Conservation (phyloP, 2,329 filamentous ascomycete genomes). For the Myotisia sp. region DNA sequence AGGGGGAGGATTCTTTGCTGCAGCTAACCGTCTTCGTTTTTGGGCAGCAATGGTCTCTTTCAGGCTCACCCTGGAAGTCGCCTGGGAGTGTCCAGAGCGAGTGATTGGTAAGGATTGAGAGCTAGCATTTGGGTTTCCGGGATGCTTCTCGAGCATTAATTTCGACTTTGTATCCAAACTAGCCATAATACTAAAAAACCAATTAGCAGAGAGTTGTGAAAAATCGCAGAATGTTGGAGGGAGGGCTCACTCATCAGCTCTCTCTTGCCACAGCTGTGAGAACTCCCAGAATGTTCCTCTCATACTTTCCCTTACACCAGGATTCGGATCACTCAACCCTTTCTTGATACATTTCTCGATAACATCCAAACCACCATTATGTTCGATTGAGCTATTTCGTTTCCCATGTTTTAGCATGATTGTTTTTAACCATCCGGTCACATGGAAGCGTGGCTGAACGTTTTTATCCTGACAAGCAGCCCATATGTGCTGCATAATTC, state of each 20-base stretch:
- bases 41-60: slow-evolving; percentile 75
- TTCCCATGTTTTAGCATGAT: slow-evolving; percentile 59
- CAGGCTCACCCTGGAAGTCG: slow-evolving; percentile 41
- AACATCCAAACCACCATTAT: slow-evolving; percentile 65
- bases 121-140: slow-evolving; percentile 49
- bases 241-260: slow-evolving; percentile 53
- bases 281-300: slow-evolving; percentile 79
- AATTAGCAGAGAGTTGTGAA: neutral
- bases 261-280: slow-evolving; percentile 59
- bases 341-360: slow-evolving; percentile 83
- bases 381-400: slow-evolving; percentile 72
- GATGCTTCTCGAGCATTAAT: slow-evolving; percentile 65
- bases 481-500: slow-evolving; percentile 76
- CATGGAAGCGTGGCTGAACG: slow-evolving; percentile 66
- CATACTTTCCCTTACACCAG: slow-evolving; percentile 74
- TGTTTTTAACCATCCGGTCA: slow-evolving; percentile 69
- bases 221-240: neutral
- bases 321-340: slow-evolving; percentile 77
- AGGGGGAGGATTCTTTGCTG: slow-evolving; percentile 33
- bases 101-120: slow-evolving; percentile 2
- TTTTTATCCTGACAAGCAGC: slow-evolving; percentile 84
- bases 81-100: slow-evolving; percentile 4
- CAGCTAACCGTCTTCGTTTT: slow-evolving; percentile 43
- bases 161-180: slow-evolving; percentile 65
- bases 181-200: slow-evolving; percentile 53